Evolutionary conservation across 2,329 filamentous ascomycete species (phyloP).

Genomic region (Reticulascus tulasneorum): DNA sequence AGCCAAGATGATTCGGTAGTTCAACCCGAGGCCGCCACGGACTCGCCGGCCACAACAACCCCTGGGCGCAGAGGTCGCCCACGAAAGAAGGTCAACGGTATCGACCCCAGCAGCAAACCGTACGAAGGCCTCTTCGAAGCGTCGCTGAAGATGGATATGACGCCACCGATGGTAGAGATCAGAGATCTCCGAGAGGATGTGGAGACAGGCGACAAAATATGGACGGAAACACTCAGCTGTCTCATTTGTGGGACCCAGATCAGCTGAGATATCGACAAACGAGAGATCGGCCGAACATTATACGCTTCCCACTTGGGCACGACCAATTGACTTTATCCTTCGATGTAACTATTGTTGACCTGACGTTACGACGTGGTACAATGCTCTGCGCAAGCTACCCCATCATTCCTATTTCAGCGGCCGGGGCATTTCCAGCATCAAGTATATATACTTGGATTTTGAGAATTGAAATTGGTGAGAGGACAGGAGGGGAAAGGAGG

Average conservation of each 20-base stretch:
- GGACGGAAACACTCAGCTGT: slow-evolving; percentile 49
- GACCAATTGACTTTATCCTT: slow-evolving; percentile 13
- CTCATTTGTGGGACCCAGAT: slow-evolving; percentile 46
- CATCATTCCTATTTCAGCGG: no score
- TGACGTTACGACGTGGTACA: no score
- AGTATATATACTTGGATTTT: slow-evolving; percentile 1
- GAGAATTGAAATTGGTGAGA: no score
- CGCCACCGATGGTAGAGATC: slow-evolving; percentile 47
- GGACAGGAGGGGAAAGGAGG: no score
- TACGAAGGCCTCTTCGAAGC: slow-evolving; percentile 52
- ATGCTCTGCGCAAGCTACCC: no score
- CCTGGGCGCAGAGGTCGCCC: slow-evolving; percentile 17
- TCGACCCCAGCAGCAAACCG: slow-evolving; percentile 40
- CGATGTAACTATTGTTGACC: no score
- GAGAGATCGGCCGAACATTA: background rate
- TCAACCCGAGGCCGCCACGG: slow-evolving; percentile 24
- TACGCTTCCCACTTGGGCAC: background rate
- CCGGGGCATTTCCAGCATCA: slow-evolving; percentile 1
- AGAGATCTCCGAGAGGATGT: slow-evolving; percentile 46
- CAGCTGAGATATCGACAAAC: slow-evolving; percentile 26
- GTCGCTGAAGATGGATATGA: slow-evolving; percentile 39
- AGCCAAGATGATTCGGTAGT: slow-evolving; percentile 16
- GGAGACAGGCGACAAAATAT: slow-evolving; percentile 45
- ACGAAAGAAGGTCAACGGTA: slow-evolving; percentile 26
- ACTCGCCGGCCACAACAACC: slow-evolving; percentile 21